Evolutionary conservation across 306 rosid genomes (phyloP).

Genomic region (Myrica gale): DNA sequence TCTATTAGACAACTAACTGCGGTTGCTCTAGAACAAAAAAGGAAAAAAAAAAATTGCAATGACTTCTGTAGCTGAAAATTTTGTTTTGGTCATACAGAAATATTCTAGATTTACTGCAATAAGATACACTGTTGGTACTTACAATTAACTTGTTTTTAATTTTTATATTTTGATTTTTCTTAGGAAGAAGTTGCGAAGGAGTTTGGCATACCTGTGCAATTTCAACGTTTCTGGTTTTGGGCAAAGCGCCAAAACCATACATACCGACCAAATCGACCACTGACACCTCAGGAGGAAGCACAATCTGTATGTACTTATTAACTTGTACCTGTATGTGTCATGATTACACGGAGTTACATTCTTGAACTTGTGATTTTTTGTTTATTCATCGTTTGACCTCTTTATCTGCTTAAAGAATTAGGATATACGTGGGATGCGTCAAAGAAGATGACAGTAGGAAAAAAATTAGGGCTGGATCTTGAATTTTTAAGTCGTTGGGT

Average conservation of each 20-base stretch:
- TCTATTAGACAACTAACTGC: too few species aligned
- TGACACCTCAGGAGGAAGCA: constrained; percentile 40
- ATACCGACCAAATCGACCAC: constrained; percentile 46
- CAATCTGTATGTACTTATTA: constrained; percentile 35
- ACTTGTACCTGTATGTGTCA: background rate
- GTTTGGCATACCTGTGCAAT: constrained; percentile 45
- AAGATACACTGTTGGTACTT: background rate
- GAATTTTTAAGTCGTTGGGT: background rate
- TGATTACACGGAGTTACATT: background rate
- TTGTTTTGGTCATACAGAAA: background rate
- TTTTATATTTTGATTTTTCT: background rate
- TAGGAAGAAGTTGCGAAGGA: constrained; percentile 57
- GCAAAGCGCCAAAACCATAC: constrained; percentile 50
- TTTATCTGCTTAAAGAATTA: background rate
- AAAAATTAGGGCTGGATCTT: background rate
- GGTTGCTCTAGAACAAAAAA: too few species aligned
- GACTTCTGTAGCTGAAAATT: background rate
- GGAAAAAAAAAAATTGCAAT: too few species aligned
- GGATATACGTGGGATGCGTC: background rate
- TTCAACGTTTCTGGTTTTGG: constrained; percentile 53
- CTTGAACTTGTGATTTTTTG: background rate
- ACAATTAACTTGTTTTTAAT: background rate
- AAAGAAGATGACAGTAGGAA: background rate
- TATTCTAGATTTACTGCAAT: background rate
- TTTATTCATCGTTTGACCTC: background rate